Base-by-base conservation (phyloP, 2,329 filamentous ascomycete species). In the Pseudogymnoascus sp. region DNA sequence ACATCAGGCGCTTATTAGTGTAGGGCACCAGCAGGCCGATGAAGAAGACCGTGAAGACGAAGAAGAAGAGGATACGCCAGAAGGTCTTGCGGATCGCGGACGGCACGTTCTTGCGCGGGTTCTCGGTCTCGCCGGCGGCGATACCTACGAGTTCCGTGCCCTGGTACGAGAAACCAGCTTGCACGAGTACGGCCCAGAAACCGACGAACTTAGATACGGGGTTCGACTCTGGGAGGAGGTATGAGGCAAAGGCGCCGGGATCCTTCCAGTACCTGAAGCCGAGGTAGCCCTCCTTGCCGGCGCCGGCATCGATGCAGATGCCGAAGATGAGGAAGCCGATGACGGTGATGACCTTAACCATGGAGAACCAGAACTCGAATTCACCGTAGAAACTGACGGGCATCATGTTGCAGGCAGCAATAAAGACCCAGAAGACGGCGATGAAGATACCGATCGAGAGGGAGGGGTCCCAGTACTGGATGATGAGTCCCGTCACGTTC, bases 91-190 rank as follows among this genome's bases (percentile, higher is more conserved):
- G 83, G 70, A 92, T 90, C 23, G 89, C 89, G 11, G 79, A 77
- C 0, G 90, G 90, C 60, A 93, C 87, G 14, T 83, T 86, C 75
- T 86, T 88, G 68, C 83, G 81, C 5, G 89, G 90, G 71, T 91
- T 85, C 59, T 83, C 82, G 6, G 87, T 88, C 76, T 93, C 90
- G 65, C 88, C 89, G 4, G 89, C 89, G n/a, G 87, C 88, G 59
- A 93, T 84, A 66, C 86, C 89, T 7, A 91, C 88, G 14, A 91
- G 81, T 75, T 92, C 90, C 2, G 88, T 84, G 44, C 89, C 89
- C 73, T 88, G 86, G 75, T 84, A 90, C 18, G 83, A 83, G 73
- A 90, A 88, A n/a, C 82, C 84, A 21, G 87, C 87, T 61, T 84
- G 85, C 67, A 89, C 82, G 42, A 90, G 76, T 14, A 87, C 84